phyloP scores from a whole-genome alignment of 2,329 filamentous ascomycete species.

The Sporothrix pseudoabietina region DNA sequence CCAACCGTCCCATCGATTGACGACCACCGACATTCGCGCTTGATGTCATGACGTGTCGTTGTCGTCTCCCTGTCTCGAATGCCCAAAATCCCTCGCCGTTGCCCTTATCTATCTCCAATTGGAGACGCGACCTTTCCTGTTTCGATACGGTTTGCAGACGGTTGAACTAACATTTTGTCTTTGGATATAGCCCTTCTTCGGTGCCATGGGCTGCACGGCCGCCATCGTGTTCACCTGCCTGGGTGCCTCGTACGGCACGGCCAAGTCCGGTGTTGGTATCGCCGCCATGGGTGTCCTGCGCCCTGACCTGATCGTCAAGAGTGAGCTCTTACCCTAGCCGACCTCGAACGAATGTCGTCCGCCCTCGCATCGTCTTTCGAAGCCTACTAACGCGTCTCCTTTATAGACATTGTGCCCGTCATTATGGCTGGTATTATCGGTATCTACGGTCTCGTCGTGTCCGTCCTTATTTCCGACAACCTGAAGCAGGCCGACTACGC shows the following conservation, averaged over 20 bases:
- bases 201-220: constrained; percentile 89
- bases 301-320: constrained; percentile 98
- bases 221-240: constrained; percentile 58
- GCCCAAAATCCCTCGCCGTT: neutral
- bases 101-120: constrained; percentile 16
- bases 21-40: neutral
- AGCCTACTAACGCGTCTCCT: neutral
- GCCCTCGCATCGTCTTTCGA: neutral
- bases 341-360: neutral
- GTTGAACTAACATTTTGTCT: constrained; percentile 19
- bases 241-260: constrained; percentile 94
- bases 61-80: neutral
- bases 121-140: neutral
- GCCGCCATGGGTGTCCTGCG: constrained; percentile 97
- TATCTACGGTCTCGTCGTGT: constrained; percentile 93
- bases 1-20: neutral
- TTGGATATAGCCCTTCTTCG: constrained; percentile 75
- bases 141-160: neutral
- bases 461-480: constrained; percentile 81
- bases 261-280: constrained; percentile 98
- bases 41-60: neutral
- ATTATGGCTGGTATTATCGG: constrained; percentile 99
- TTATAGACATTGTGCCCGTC: constrained; percentile 92
- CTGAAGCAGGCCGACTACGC: constrained; percentile 68
- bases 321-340: constrained; percentile 59